These are phyloP conservation scores for Nematodospora anomalae DNA, from an alignment of 1,139 yeast species.

Conservation along the genomic window DNA sequence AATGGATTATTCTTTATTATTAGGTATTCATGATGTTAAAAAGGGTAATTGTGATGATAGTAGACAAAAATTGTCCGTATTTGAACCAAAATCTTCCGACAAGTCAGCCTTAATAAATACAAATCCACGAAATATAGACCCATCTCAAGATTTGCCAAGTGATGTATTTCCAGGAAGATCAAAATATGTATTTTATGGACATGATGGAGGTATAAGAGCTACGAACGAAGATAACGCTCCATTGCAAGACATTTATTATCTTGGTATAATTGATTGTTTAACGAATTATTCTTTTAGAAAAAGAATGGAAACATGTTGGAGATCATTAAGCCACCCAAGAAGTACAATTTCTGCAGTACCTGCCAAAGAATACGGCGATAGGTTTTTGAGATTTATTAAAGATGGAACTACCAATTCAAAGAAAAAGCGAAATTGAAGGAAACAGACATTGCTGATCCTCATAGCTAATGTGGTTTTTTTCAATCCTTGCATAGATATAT, in stretches of 20 bases:
- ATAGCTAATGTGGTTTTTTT: conserved; percentile 1
- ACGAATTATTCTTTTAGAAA: conserved; percentile 81
- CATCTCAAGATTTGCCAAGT: conserved; percentile 43
- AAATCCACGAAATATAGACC: conserved; percentile 46
- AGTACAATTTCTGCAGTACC: conserved; percentile 85
- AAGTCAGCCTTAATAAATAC: conserved; percentile 47
- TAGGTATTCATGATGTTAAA: conserved; percentile 81
- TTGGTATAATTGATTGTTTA: conserved; percentile 92
- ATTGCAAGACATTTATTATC: conserved; percentile 70
- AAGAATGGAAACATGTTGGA: conserved; percentile 81
- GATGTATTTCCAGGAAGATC: conserved; percentile 51
- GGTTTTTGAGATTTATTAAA: conserved; percentile 74
- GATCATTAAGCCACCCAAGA: conserved; percentile 69
- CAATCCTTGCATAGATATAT: background rate
- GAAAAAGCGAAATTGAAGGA: conserved; percentile 6
- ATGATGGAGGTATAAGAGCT: conserved; percentile 84
- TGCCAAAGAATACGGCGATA: conserved; percentile 82
- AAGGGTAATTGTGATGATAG: conserved; percentile 50
- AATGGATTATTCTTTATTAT: conserved; percentile 90
- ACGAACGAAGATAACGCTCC: conserved; percentile 67
- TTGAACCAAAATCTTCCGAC: conserved; percentile 46
- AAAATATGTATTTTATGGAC: conserved; percentile 65
- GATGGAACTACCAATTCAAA: conserved; percentile 26
- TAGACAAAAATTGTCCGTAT: conserved; percentile 43
- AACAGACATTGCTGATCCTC: background rate